Evolutionary conservation across 1,284 basidiomycete species (phyloP).

Genomic region (Fomitopsis schrenkii): DNA sequence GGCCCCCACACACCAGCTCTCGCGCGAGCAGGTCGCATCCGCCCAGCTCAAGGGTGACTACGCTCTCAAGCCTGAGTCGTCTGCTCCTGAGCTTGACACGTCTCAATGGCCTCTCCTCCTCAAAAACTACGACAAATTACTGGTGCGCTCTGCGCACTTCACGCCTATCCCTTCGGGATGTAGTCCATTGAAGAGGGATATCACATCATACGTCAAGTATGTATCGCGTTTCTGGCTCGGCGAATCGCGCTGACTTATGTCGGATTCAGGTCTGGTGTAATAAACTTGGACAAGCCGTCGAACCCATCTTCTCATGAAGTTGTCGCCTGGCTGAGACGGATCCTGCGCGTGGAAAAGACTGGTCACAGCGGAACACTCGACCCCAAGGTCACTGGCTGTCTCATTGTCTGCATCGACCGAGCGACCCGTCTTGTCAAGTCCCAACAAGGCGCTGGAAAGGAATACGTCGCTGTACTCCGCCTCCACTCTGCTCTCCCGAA

Average conservation of each 20-base stretch:
- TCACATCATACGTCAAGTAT: constrained; percentile 87
- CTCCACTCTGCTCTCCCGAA: constrained; percentile 83
- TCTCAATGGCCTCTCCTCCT: constrained; percentile 97
- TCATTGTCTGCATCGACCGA: constrained; percentile 99
- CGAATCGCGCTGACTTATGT: constrained; percentile 1
- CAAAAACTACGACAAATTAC: constrained; percentile 98
- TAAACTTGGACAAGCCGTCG: constrained; percentile 99
- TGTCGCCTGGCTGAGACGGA: constrained; percentile 97
- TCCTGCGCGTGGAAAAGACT: constrained; percentile 96
- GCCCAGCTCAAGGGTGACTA: constrained; percentile 77
- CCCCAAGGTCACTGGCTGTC: constrained; percentile 98
- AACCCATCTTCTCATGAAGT: constrained; percentile 99
- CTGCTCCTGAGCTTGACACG: constrained; percentile 82
- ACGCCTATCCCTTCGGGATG: constrained; percentile 93
- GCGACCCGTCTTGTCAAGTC: constrained; percentile 99
- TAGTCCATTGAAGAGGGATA: constrained; percentile 92
- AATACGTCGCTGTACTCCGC: constrained; percentile 96
- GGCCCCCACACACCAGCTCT: constrained; percentile 45
- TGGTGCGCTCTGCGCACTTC: constrained; percentile 95
- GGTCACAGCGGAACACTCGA: constrained; percentile 98
- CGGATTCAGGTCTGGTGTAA: constrained; percentile 81
- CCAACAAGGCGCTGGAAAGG: constrained; percentile 98
- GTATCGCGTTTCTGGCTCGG: constrained; percentile 12
- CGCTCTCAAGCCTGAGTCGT: constrained; percentile 76
- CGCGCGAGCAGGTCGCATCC: constrained; percentile 63